Conservation (phyloP, 495 filamentous ascomycete genomes). For the Penicillium daleae region DNA sequence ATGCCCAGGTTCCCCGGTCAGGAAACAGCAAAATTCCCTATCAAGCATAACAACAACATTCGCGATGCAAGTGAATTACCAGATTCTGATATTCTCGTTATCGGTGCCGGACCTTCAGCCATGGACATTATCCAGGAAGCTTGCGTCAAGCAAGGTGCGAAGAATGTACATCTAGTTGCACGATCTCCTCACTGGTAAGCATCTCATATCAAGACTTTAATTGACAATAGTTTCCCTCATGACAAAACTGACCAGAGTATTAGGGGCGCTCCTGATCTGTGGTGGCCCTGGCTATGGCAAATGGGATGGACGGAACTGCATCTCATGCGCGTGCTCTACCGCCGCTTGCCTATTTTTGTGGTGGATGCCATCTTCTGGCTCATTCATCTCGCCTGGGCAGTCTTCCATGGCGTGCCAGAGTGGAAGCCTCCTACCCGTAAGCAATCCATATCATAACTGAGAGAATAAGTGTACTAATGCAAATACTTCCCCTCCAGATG, state of each 20-base stretch:
- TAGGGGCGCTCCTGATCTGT: slow-evolving; percentile 14
- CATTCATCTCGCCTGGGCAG: slow-evolving; percentile 12
- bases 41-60: slow-evolving; percentile 14
- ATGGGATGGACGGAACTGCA: slow-evolving; percentile 14
- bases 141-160: slow-evolving; percentile 5
- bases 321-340: slow-evolving; percentile 9
- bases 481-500: background rate
- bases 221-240: too few species aligned
- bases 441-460: background rate
- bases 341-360: slow-evolving; percentile 8
- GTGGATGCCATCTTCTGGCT: slow-evolving; percentile 11
- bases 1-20: slow-evolving; percentile 14
- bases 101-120: slow-evolving; percentile 11
- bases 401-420: slow-evolving; percentile 11
- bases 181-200: slow-evolving; percentile 14
- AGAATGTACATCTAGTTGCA: slow-evolving; percentile 11
- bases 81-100: slow-evolving; percentile 10
- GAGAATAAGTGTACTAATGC: too few species aligned
- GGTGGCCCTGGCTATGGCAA: slow-evolving; percentile 14
- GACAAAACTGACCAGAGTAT: background rate
- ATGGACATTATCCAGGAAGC: slow-evolving; percentile 15
- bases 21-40: slow-evolving; percentile 15
- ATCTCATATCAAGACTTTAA: too few species aligned
- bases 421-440: slow-evolving; percentile 13
- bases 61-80: slow-evolving; percentile 10